phyloP scores from a whole-genome alignment of 2,329 filamentous ascomycete genomes.

The Exutisphaerella laricina region DNA sequence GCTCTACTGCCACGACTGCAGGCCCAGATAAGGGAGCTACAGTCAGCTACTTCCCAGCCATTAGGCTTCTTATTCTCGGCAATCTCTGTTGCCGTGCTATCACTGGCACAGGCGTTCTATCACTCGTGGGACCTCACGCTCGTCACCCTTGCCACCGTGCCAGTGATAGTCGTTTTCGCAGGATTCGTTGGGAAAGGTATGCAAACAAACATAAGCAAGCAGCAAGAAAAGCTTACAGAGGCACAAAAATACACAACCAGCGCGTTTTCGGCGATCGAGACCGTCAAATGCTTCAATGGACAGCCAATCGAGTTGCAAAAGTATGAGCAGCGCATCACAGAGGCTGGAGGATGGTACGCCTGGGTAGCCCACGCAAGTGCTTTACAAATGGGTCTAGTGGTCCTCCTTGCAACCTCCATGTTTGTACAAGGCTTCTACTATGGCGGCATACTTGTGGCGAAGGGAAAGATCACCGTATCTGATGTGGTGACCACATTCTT shows the following conservation, averaged over 20 bases:
- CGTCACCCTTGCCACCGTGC: slow-evolving; percentile 67
- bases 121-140: slow-evolving; percentile 81
- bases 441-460: slow-evolving; percentile 62
- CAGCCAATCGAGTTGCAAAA: slow-evolving; percentile 62
- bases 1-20: slow-evolving; percentile 68
- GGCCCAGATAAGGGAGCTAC: slow-evolving; percentile 76
- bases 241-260: slow-evolving; percentile 68
- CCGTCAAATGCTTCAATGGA: slow-evolving; percentile 81
- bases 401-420: slow-evolving; percentile 68
- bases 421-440: slow-evolving; percentile 93
- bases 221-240: slow-evolving; percentile 60
- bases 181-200: slow-evolving; percentile 56
- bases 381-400: slow-evolving; percentile 65
- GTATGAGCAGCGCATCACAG: slow-evolving; percentile 55
- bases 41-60: slow-evolving; percentile 72
- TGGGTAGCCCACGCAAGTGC: slow-evolving; percentile 64
- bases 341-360: slow-evolving; percentile 59
- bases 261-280: slow-evolving; percentile 68
- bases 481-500: slow-evolving; percentile 81
- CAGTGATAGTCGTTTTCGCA: slow-evolving; percentile 59
- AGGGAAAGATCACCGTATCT: slow-evolving; percentile 55
- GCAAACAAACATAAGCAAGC: slow-evolving; percentile 60
- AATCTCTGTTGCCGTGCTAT: slow-evolving; percentile 57
- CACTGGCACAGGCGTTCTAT: slow-evolving; percentile 66
- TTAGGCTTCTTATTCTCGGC: slow-evolving; percentile 65